Evolutionary conservation across 73 alveolate species (phyloP), one percentile per base, ranked within the genome.

Genomic region (Durusdinium trenchii): DNA sequence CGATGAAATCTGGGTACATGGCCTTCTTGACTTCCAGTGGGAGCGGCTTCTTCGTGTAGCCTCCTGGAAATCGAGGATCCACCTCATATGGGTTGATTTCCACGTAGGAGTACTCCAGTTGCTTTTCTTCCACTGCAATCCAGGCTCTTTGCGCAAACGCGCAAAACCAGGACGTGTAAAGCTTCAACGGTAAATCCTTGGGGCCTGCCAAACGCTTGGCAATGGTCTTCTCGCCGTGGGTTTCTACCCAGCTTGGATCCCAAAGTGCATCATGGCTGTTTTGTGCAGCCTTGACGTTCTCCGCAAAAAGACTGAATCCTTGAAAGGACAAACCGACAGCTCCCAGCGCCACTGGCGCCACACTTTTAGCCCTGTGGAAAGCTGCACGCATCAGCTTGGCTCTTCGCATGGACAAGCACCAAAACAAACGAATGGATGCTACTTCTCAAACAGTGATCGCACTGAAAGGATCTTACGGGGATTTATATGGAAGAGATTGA

Each of bases 21-120:
- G 61, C 85, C 91, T 47, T 43, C 91, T 81, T 81, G 35, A 81
- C 91, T 32, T 43, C 61, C 32, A 81, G 51, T 2, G 91, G 91
- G 45, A 81, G 64, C 64, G 43, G 91, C 91, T 81, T 81, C 91
- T 81, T 81, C n/a, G 91, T 81, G 91, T 81, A 81, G 35, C 91
- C 91, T 35, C 85, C 85, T 47, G 91, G 91, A 6, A 46, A 45
- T 28, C 42, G 64, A 35, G 91, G 91, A 43, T 81, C 91, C 46
- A 81, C 91, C 54, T 81, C 91, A 16, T 81, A 81, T 0, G 91
- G 91, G 47, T 81, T 81, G 69, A 81, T 47, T 67, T 81, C 91
- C 43, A 81, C 91, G 47, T 81, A 81, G n/a, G n/a, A n/a, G n/a
- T n/a, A n/a, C n/a, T n/a, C n/a, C n/a, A n/a, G n/a, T n/a, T n/a